Conservation (phyloP, 345 rosid genomes). For the Garcia nutans region DNA sequence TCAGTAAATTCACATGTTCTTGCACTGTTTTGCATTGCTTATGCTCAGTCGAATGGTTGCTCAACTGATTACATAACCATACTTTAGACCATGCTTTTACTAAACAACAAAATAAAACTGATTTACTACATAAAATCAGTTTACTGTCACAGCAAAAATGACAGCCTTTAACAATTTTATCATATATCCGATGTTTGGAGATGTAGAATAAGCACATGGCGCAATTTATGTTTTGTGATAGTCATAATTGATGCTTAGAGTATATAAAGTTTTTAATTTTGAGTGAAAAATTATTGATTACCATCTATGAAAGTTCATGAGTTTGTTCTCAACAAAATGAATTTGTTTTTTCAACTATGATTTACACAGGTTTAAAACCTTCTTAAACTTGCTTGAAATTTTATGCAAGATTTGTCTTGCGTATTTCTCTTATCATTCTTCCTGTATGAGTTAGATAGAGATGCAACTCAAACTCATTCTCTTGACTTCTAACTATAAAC, state of each 20-base stretch:
- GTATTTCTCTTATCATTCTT: neutral
- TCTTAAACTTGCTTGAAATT: neutral
- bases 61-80: no score
- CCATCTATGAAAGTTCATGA: neutral
- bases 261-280: neutral
- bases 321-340: neutral
- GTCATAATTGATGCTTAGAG: neutral
- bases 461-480: conserved; percentile 1
- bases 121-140: no score
- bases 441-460: neutral
- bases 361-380: neutral
- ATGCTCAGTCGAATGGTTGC: no score
- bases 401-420: neutral
- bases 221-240: neutral
- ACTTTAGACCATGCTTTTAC: no score
- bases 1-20: no score
- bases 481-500: conserved; percentile 7
- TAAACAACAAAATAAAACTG: no score
- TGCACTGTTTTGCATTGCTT: no score
- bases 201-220: neutral
- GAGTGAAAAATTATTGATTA: neutral
- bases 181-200: conserved; percentile 2
- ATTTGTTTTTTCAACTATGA: neutral
- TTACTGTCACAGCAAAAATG: no score
- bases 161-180: neutral